These are phyloP conservation scores for Gilbertella persicaria DNA, from an alignment of 371 early-diverging fungal species.

Conservation along the genomic window DNA sequence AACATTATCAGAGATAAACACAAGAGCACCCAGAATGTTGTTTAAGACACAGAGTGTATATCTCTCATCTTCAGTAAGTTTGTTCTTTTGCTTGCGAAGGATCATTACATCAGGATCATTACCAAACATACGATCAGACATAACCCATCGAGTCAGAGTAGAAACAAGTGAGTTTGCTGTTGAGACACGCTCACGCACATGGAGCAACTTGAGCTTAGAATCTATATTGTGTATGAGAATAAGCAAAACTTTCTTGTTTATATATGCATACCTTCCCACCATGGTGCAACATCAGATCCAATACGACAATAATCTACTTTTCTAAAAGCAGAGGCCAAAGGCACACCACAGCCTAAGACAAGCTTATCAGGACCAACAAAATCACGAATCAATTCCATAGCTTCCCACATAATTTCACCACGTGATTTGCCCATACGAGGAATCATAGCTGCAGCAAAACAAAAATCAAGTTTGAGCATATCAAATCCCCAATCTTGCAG, in stretches of 20 bases:
- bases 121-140: constrained; percentile 63
- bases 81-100: constrained; percentile 53
- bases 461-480: constrained; percentile 62
- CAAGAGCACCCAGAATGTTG: constrained; percentile 60
- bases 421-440: constrained; percentile 56
- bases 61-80: constrained; percentile 46
- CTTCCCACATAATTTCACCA: constrained; percentile 65
- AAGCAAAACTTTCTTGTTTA: not conserved
- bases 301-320: constrained; percentile 63
- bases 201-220: constrained; percentile 48
- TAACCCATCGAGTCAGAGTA: constrained; percentile 55
- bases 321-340: constrained; percentile 54
- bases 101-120: constrained; percentile 68
- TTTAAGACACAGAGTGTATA: constrained; percentile 59
- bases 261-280: constrained; percentile 50
- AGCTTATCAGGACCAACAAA: constrained; percentile 52
- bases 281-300: constrained; percentile 61
- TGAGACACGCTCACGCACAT: constrained; percentile 64
- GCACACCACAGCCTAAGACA: constrained; percentile 62
- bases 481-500: constrained; percentile 58
- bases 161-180: constrained; percentile 59
- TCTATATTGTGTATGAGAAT: constrained; percentile 18
- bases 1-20: constrained; percentile 58
- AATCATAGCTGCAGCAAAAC: constrained; percentile 63
- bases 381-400: constrained; percentile 55